These are phyloP conservation scores for Nakataea oryzae DNA, from an alignment of 2,329 filamentous ascomycete species.

Conservation along the genomic window DNA sequence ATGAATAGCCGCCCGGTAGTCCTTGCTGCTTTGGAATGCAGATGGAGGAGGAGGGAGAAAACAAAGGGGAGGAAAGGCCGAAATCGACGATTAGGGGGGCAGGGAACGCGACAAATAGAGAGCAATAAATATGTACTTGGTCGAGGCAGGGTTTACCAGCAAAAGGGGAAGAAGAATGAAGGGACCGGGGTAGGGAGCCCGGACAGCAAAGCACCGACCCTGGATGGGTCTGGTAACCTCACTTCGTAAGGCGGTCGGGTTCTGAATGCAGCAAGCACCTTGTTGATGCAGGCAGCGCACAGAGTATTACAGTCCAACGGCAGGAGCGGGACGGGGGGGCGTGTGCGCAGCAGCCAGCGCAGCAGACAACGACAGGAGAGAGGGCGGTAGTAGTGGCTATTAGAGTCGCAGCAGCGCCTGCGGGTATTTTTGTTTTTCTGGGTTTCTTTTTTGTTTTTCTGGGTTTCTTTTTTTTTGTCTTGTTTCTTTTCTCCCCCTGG, in stretches of 20 bases:
- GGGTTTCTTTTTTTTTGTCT: too few relatives aligned
- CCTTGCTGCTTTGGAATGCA: background rate
- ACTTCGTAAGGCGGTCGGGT: background rate
- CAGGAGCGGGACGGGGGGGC: background rate
- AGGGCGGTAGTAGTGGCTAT: background rate
- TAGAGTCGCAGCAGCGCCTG: background rate
- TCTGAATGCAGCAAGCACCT: background rate
- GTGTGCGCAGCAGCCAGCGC: background rate
- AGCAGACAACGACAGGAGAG: background rate
- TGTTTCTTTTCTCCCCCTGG: background rate
- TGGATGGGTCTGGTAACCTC: background rate
- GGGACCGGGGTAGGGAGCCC: background rate
- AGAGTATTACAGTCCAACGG: background rate
- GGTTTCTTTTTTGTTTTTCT: background rate
- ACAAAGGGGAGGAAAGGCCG: conserved; percentile 4
- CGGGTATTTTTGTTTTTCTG: background rate
- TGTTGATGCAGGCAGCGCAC: background rate
- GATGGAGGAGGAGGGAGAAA: background rate
- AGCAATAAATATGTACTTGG: conserved; percentile 7
- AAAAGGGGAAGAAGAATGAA: background rate
- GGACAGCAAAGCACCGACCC: background rate
- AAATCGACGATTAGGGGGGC: conserved; percentile 2
- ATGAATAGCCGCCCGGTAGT: background rate
- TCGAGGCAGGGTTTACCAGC: background rate
- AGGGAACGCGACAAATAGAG: conserved; percentile 5